phyloP scores from a whole-genome alignment of 805 yeast genomes.

The Kluyveromyces wickerhamii region DNA sequence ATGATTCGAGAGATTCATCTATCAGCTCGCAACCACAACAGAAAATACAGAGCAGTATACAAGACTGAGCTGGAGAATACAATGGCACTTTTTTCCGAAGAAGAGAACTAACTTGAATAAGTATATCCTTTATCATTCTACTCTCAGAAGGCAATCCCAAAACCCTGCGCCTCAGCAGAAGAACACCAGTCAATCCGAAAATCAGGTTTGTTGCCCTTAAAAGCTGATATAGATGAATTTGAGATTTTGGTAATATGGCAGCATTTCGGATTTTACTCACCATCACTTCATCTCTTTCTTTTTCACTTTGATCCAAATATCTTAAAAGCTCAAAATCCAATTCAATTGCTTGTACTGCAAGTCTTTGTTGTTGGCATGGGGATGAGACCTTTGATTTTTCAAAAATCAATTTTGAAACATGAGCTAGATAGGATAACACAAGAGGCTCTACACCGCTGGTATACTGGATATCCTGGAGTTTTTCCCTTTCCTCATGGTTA shows the following conservation, averaged over 20 bases:
- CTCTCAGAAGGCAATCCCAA: conserved; percentile 41
- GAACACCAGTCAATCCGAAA: conserved; percentile 45
- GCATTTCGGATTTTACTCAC: neutral
- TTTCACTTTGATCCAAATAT: conserved; percentile 20
- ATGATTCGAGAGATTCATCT: conserved; percentile 7
- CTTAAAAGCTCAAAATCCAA: conserved; percentile 28
- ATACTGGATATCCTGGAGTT: conserved; percentile 44
- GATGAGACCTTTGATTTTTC: conserved; percentile 13
- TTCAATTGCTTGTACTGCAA: conserved; percentile 32
- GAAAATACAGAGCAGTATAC: conserved; percentile 16
- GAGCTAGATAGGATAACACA: conserved; percentile 50
- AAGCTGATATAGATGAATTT: conserved; percentile 16
- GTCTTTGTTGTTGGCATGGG: conserved; percentile 5
- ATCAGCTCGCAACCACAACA: conserved; percentile 20
- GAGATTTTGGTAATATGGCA: neutral
- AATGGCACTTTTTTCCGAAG: conserved; percentile 10
- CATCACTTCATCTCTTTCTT: conserved; percentile 24
- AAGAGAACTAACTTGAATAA: conserved; percentile 9
- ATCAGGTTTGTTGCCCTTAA: conserved; percentile 44
- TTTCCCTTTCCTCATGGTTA: conserved; percentile 13
- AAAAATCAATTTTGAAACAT: conserved; percentile 37
- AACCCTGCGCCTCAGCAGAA: conserved; percentile 53
- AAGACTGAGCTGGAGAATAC: conserved; percentile 13
- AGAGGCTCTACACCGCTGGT: conserved; percentile 59
- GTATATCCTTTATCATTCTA: conserved; percentile 37